Evolutionary conservation across 176 grass and related monocot species (phyloP).

Genomic region (Bromus sterilis): DNA sequence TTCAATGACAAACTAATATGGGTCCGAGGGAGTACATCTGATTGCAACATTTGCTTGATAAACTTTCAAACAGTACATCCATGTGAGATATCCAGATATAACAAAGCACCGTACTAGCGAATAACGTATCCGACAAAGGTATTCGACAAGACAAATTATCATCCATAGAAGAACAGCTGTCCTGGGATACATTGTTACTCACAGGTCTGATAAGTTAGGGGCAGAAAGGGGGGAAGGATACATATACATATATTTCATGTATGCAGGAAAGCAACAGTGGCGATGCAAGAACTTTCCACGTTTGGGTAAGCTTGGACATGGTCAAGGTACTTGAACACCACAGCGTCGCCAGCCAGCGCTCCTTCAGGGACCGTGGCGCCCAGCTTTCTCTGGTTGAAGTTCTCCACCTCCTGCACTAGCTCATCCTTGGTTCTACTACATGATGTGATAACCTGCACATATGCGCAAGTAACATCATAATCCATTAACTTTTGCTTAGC

Average conservation of each 20-base stretch:
- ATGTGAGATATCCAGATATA: neutral
- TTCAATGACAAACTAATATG: no score
- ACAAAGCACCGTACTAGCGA: neutral
- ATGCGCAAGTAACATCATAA: neutral
- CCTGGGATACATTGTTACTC: conserved; percentile 26
- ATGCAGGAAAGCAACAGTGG: conserved; percentile 63
- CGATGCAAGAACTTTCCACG: conserved; percentile 42
- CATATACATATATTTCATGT: conserved; percentile 29
- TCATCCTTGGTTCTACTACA: conserved; percentile 86
- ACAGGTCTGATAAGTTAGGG: neutral
- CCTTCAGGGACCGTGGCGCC: conserved; percentile 13
- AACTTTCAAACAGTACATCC: neutral
- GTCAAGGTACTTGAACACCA: conserved; percentile 71
- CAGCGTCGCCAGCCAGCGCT: conserved; percentile 4
- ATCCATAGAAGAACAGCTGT: conserved; percentile 9
- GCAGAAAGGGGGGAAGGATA: neutral
- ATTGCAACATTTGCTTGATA: neutral
- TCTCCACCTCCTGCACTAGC: conserved; percentile 67
- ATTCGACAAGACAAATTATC: neutral
- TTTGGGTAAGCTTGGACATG: conserved; percentile 63
- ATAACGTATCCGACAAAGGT: neutral
- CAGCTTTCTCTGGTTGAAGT: conserved; percentile 59
- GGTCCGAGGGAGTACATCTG: no score
- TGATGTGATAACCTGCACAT: conserved; percentile 67
- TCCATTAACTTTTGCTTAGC: neutral